These are phyloP conservation scores for Colletotrichum sansevieriae DNA, from an alignment of 2,329 filamentous ascomycete genomes.

Conservation along the genomic window DNA sequence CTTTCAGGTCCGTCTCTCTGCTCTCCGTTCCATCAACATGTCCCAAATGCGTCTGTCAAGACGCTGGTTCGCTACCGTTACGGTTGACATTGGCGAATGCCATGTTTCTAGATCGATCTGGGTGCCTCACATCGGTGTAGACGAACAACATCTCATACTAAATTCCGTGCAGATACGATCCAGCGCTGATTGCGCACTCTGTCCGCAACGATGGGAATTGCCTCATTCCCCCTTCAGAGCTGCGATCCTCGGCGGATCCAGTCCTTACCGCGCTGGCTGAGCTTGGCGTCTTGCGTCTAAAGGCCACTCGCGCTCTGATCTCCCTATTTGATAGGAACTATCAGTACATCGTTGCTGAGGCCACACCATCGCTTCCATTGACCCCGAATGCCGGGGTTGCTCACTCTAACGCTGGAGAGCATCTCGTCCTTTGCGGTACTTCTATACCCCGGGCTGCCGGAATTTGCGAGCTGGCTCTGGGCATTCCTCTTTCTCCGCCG, in stretches of 20 bases:
- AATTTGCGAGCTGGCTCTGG: conserved; percentile 48
- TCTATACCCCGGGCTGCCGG: conserved; percentile 47
- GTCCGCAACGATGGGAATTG: conserved; percentile 43
- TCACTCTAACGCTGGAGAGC: neutral
- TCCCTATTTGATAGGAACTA: conserved; percentile 63
- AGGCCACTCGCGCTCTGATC: conserved; percentile 55
- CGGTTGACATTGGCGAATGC: too few species aligned
- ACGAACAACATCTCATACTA: neutral
- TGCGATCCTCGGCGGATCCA: neutral
- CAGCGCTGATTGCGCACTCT: conserved; percentile 26
- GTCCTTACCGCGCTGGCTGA: conserved; percentile 63
- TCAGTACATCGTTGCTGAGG: conserved; percentile 67
- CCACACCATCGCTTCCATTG: conserved; percentile 57
- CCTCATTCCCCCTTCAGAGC: conserved; percentile 44
- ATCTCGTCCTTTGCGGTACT: conserved; percentile 46
- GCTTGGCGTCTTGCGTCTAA: conserved; percentile 58
- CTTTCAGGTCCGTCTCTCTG: conserved; percentile 44
- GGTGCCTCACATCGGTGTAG: too few species aligned
- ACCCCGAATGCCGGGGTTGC: conserved; percentile 42
- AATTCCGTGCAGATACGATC: conserved; percentile 33
- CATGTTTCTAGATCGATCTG: too few species aligned
- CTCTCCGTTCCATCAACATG: too few species aligned
- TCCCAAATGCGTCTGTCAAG: too few species aligned
- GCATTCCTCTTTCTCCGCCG: neutral
- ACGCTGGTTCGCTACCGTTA: too few species aligned